Evolutionary conservation across 2,329 filamentous ascomycete species (phyloP), one percentile per base, ranked within the genome.

Genomic region (Fusarium sp.): DNA sequence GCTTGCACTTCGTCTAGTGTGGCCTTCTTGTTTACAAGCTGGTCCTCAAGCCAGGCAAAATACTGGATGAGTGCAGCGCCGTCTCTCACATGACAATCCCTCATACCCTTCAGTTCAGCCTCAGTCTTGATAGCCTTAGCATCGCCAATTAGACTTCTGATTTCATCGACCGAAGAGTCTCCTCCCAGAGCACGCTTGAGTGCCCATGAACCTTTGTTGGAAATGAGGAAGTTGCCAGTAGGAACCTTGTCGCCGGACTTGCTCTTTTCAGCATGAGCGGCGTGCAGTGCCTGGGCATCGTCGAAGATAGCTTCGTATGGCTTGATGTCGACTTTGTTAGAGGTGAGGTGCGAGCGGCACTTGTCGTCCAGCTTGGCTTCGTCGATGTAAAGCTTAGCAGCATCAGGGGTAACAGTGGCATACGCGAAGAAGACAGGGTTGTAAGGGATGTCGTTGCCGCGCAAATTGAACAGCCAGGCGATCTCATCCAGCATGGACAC

Each of bases 381-480:
- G 78, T 98, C 93, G 65, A 98, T 86, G 78, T 98, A 99, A 10
- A 99, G 87, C 3, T 91, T 95, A 30, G 92, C 93, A 4, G 90
- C 86, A 16, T 87, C 91, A 4, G 91, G 90, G 5, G 96, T 98
- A 71, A 99, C 86, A 45, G 96, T 89, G 48, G 95, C 95, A 78
- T 98, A 99, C 22, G 95, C 96, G 83, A 98, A 98, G 86, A 99
- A 98, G 55, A 99, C 96, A 0, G 96, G 96, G 80, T 99, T 99
- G 85, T 96, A 99, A 1, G 95, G 94, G 73, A 99, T 98, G 80
- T 98, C 96, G 81, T 89, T 96, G 76, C 96, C 96, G 75, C 96
- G 91, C 54, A 99, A 85, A 83, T 99, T 99, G 86, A 98, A 98
- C n/a, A 99, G 87, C 96, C 96, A 99, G 16, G 96, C 96, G 77